These are phyloP conservation scores for Durio zibethinus DNA, from an alignment of 345 rosid genomes.

Conservation along the genomic window DNA sequence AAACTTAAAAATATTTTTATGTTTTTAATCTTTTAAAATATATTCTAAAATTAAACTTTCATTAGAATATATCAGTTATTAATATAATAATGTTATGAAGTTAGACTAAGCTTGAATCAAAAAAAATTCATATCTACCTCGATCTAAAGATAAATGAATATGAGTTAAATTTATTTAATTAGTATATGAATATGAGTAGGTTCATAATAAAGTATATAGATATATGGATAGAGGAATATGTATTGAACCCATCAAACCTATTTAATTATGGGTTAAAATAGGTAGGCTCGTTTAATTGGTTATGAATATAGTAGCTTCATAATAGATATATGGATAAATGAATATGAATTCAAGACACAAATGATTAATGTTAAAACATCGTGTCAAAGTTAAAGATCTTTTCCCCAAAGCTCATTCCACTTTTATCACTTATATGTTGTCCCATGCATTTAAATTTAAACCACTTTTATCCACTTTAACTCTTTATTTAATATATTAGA, in stretches of 20 bases:
- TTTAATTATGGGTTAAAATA: neutral
- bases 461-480: neutral
- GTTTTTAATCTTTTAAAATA: no score
- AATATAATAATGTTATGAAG: no score
- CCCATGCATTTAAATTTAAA: neutral
- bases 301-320: neutral
- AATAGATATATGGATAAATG: neutral
- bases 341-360: neutral
- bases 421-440: neutral
- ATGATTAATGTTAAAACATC: neutral
- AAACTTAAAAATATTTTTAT: no score
- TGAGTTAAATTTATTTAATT: no score
- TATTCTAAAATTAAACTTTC: no score
- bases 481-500: neutral
- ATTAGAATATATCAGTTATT: no score
- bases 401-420: neutral
- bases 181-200: no score
- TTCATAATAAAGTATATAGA: no score
- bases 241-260: neutral
- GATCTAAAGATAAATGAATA: neutral
- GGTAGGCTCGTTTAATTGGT: neutral
- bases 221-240: neutral
- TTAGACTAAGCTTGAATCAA: no score
- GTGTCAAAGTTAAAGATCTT: neutral
- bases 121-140: neutral